These are phyloP conservation scores for Plasmodium vivax DNA, from an alignment of 169 alveolate genomes.

Conservation along the genomic window DNA sequence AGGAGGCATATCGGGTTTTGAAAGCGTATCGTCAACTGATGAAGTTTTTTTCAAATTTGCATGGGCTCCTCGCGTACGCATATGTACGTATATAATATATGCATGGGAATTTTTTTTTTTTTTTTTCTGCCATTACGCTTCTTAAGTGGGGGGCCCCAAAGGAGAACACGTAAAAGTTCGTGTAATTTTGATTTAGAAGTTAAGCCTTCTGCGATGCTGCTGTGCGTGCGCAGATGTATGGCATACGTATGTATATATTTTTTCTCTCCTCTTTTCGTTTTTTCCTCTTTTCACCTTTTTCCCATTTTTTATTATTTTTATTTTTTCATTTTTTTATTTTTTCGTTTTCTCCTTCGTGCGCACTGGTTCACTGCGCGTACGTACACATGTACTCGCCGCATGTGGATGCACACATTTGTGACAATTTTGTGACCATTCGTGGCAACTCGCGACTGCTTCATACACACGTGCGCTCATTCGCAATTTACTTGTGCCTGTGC, in stretches of 20 bases:
- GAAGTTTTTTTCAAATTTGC: background rate
- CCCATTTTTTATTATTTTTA: background rate
- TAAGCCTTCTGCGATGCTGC: background rate
- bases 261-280: background rate
- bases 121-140: background rate
- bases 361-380: background rate
- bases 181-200: background rate
- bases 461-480: background rate
- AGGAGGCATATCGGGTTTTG: background rate
- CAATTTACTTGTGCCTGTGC: too few species aligned
- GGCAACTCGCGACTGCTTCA: background rate
- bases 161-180: background rate
- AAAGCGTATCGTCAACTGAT: background rate
- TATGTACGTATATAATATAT: background rate
- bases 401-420: background rate
- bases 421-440: too few species aligned
- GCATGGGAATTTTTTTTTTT: background rate
- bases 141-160: background rate
- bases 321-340: background rate
- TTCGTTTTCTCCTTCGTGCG: background rate
- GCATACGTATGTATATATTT: background rate
- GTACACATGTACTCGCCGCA: background rate
- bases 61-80: background rate
- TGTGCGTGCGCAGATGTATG: background rate
- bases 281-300: background rate